Evolutionary conservation across 2,329 filamentous ascomycete species (phyloP), one percentile per base, ranked within the genome.

Genomic region (Phoma sp.): DNA sequence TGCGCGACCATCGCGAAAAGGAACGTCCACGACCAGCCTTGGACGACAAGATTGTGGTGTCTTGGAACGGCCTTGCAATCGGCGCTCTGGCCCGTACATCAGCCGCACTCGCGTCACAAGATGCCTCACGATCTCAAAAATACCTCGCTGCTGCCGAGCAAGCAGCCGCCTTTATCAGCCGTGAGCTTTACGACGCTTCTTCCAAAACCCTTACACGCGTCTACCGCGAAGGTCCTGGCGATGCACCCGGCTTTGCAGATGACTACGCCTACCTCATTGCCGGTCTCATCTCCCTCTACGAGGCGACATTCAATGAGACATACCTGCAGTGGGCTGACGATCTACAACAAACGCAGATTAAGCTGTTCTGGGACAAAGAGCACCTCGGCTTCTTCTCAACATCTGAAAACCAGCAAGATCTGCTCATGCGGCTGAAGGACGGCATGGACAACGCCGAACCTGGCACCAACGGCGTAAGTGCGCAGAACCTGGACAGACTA

Each of bases 401-500:
- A 1, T 78, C 82, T 4, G 77, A 80, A 12, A 76, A 82, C 37
- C 86, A 88, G 9, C 79, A 86, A 0, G 86, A 92, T 67, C 84
- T 89, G 25, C 88, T 97, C 55, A 85, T 98, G 57, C 88, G 94
- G 22, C 84, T 97, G 44, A 99, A 99, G 77, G 92, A 96, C 60
- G 95, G 92, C 61, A 97, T 97, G 84, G 95, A 99, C 74, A 91
- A 91, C 5, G 88, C 92, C 1, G 89, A 95, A 57, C 95, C 95
- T 0, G 95, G 92, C 0, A 89, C 91, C 46, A 99, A 99, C 71
- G 92, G 91, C 35, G 85, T 94, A 6, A 89, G 90, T n/a, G 90
- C 91, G 0, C 84, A 85, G 15, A 98, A 98, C 70, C 80, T 98
- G n/a, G 90, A 95, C 76, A 87, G 91, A 0, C 84, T 98, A 4